These are phyloP conservation scores for Hypomyces perniciosus DNA, from an alignment of 2,329 filamentous ascomycete genomes.

Conservation along the genomic window DNA sequence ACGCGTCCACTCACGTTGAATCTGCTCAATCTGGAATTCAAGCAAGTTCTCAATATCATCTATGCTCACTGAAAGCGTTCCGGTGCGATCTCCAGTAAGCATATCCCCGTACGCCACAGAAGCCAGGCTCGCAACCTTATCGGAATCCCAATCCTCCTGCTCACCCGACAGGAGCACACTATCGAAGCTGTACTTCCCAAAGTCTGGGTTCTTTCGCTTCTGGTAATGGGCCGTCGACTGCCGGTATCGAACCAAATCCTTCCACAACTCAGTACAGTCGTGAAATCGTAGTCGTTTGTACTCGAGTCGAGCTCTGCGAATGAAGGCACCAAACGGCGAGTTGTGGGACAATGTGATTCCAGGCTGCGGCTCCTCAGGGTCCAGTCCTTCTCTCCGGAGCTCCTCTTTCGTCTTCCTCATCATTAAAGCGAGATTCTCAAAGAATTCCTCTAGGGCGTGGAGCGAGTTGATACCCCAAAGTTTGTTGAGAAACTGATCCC, in stretches of 20 bases:
- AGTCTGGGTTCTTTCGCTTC: slow-evolving; percentile 55
- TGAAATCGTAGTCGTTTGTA: slow-evolving; percentile 76
- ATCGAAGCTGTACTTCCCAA: slow-evolving; percentile 53
- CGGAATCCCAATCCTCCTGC: slow-evolving; percentile 40
- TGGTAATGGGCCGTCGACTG: slow-evolving; percentile 64
- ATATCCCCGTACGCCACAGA: slow-evolving; percentile 48
- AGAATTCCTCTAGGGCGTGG: slow-evolving; percentile 73
- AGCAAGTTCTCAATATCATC: slow-evolving; percentile 76
- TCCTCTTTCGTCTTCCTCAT: slow-evolving; percentile 59
- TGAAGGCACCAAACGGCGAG: slow-evolving; percentile 76
- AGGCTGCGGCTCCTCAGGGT: slow-evolving; percentile 38
- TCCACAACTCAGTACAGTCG: slow-evolving; percentile 74
- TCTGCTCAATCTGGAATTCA: slow-evolving; percentile 81
- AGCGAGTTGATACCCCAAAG: slow-evolving; percentile 82
- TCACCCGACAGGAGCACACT: slow-evolving; percentile 46
- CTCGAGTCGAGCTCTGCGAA: slow-evolving; percentile 71
- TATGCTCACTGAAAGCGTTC: slow-evolving; percentile 54
- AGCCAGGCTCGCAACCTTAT: slow-evolving; percentile 40
- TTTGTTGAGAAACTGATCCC: slow-evolving; percentile 75
- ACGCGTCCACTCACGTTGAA: slow-evolving; percentile 59
- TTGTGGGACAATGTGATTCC: slow-evolving; percentile 60
- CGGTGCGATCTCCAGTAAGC: slow-evolving; percentile 36
- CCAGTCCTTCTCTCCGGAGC: slow-evolving; percentile 40
- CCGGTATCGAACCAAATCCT: slow-evolving; percentile 72
- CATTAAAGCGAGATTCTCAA: slow-evolving; percentile 52